Conservation (phyloP, 352 stramenopile genomes). For the Globisporangium camurandrum region DNA sequence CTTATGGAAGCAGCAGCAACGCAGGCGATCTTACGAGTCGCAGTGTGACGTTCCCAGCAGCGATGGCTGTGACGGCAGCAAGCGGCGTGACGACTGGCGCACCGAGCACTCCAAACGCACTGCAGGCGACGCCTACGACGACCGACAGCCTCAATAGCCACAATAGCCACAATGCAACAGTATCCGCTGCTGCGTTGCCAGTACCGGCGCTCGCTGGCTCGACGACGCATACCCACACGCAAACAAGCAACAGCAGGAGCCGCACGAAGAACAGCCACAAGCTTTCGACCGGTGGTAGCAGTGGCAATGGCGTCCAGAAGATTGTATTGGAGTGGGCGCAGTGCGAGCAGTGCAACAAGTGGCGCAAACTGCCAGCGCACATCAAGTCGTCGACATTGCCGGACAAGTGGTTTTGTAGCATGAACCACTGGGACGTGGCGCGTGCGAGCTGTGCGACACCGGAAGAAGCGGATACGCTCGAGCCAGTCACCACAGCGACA, state of each 20-base stretch:
- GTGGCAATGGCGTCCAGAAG: constrained; percentile 41
- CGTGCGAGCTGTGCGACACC: constrained; percentile 62
- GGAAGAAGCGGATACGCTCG: constrained; percentile 73
- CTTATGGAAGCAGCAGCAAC: neutral
- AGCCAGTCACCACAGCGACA: constrained; percentile 32
- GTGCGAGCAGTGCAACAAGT: constrained; percentile 96
- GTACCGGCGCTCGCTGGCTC: neutral
- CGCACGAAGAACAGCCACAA: constrained; percentile 9
- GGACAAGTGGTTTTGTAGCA: constrained; percentile 95
- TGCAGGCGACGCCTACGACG: too few relatives aligned
- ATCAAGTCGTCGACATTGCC: constrained; percentile 90
- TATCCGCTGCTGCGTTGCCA: neutral
- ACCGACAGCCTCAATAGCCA: too few relatives aligned
- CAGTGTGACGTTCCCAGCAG: neutral
- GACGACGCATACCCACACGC: neutral
- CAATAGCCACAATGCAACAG: too few relatives aligned
- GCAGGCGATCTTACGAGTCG: too few relatives aligned
- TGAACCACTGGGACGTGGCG: constrained; percentile 93
- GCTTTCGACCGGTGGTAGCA: too few relatives aligned
- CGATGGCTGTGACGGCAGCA: neutral
- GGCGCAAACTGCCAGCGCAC: constrained; percentile 89
- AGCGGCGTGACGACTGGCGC: neutral
- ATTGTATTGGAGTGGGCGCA: constrained; percentile 92
- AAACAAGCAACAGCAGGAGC: neutral
- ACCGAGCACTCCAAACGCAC: neutral